Base-by-base conservation (phyloP, 2,329 filamentous ascomycete species). In the Colletotrichum cereale region DNA sequence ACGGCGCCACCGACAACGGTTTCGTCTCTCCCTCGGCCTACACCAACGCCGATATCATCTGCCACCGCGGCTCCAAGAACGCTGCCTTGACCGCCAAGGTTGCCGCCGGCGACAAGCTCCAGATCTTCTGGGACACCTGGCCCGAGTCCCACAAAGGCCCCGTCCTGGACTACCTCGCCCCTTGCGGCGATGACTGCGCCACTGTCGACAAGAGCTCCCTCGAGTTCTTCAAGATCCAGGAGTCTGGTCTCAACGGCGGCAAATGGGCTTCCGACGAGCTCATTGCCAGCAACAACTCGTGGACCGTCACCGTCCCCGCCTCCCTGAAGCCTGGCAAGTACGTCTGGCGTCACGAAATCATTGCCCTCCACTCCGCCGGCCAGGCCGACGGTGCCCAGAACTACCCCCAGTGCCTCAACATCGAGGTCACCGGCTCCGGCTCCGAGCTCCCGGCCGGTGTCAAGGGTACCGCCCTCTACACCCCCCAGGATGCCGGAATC, bases 61-160 rank as follows among this genome's bases (percentile, higher is more conserved):
- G 86, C 77, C 84, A 86, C 78, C 82, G 81, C 71, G 78, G 75
- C 26, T 84, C 82, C 26, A 82, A 76, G 18, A 81, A 84, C 34
- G 84, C 81, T 12, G 71, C 78, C 48, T 79, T 81, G 66, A 81
- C 80, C 24, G 81, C 83, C 42, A 76, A 76, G 3, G 86, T 92
- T 47, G 82, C 84, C n/a, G 91, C 90, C 18, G 91, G 91, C 73
- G 83, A 84, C 73, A 84, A 83, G 11, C 78, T 93, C 74, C 82
- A 87, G 70, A 80, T 93, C 60, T 85, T 88, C 75, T 93, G 91
- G 91, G 88, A 85, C 69, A 82, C 83, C 21, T 93, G 91, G 91
- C 90, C 91, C n/a, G 83, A 86, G 12, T 86, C 84, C 66, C 86
- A 93, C 82, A 85, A 90, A 74, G 89, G 89, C 2, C 89, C 89